Base-by-base conservation (phyloP, 176 grass and related monocot genomes). In the Bolboschoenus planiculmis region DNA sequence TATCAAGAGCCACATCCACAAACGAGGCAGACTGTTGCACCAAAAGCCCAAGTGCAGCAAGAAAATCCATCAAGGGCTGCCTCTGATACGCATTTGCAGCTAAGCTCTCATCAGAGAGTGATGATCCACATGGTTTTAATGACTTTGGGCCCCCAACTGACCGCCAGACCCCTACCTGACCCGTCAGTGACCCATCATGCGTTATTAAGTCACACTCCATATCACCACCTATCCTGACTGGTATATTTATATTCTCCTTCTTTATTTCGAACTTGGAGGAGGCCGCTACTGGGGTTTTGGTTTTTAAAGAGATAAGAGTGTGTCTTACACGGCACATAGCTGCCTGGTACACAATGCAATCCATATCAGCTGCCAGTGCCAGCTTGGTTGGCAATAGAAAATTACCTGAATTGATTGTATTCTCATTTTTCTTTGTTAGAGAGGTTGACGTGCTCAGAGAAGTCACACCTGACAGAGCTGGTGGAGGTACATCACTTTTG, bases 311-410 rank as follows among this genome's bases (percentile, higher is more conserved):
- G 80, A 98, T 56, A 18, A 91, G 83, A 56, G 91, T 90, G 77
- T 98, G 96, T 79, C 96, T 91, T 86, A 94, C 85, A 77, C 90
- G 86, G 71, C 96, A 98, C 96, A 98, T 93, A 55, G 92, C 85
- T 36, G 92, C 93, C 88, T 98, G 96, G 89, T 91, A 94, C 46
- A 84, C 93, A 64, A 93, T 90, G 66, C 92, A 98, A 84, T 98
- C 96, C 60, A 95, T 85, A 80, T 98, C 91, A 80, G 90, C 93
- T 78, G 91, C 96, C 81, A 98, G 82, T 62, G 88, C 89, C 70
- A 93, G 89, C 89, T 95, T 98, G 62, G 83, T 87, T 83, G 96
- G 90, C 14, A 98, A 63, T 57, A 98, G 84, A 80, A 95, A 90
- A 85, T 87, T 77, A 13, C 86, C 87, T 10, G 86, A 82, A 53